Evolutionary conservation across 2,329 filamentous ascomycete genomes (phyloP).

Genomic region (Gremmenia infestans): DNA sequence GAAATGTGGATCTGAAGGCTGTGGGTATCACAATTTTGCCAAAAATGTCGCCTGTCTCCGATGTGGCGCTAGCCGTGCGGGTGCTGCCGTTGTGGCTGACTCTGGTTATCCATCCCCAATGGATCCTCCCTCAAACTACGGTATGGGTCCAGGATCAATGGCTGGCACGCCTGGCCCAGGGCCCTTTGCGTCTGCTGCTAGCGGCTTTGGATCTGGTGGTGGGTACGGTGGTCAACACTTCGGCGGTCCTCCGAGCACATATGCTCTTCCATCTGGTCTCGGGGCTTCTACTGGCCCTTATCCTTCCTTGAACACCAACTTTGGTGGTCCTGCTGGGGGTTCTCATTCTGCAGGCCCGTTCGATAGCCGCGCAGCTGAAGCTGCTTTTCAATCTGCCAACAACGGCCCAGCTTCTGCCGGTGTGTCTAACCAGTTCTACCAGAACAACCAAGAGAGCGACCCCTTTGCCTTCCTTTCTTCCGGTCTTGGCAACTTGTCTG

Average conservation of each 20-base stretch:
- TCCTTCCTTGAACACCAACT: constrained; percentile 77
- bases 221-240: constrained; percentile 73
- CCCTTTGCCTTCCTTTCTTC: constrained; percentile 76
- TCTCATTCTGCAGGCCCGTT: constrained; percentile 84
- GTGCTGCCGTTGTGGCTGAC: constrained; percentile 90
- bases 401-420: constrained; percentile 76
- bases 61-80: constrained; percentile 90
- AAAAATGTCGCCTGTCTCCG: constrained; percentile 98
- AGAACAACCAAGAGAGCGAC: constrained; percentile 58
- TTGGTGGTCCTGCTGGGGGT: constrained; percentile 64
- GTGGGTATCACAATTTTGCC: constrained; percentile 98
- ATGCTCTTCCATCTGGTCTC: constrained; percentile 80
- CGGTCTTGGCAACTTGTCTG: constrained; percentile 67
- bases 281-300: constrained; percentile 75
- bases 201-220: constrained; percentile 60
- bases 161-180: constrained; percentile 74
- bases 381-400: constrained; percentile 84
- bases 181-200: constrained; percentile 65
- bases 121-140: constrained; percentile 77
- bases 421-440: constrained; percentile 66
- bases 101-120: constrained; percentile 87
- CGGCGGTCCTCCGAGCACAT: constrained; percentile 81
- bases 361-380: constrained; percentile 88
- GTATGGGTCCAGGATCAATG: constrained; percentile 86
- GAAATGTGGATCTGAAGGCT: constrained; percentile 97